Evolutionary conservation across 2,329 filamentous ascomycete genomes (phyloP).

Genomic region (Parastagonospora nodorum): DNA sequence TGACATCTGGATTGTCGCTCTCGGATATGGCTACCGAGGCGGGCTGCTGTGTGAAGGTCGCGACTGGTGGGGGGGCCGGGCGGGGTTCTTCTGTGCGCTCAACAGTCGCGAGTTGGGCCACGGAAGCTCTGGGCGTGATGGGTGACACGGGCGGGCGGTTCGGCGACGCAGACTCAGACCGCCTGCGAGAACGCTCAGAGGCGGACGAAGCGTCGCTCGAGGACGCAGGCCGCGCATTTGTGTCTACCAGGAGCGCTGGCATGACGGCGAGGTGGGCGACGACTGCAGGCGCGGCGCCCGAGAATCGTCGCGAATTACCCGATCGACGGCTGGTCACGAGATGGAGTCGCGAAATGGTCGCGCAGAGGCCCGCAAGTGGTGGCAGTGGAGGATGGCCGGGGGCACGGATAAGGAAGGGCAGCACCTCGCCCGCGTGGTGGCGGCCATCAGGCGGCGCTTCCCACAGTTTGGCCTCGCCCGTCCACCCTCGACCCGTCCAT

Average conservation of each 20-base stretch:
- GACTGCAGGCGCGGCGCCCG: slow-evolving; percentile 22
- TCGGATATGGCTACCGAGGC: slow-evolving; percentile 53
- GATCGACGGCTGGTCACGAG: slow-evolving; percentile 10
- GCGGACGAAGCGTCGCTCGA: slow-evolving; percentile 32
- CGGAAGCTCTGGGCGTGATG: slow-evolving; percentile 45
- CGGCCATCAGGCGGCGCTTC: slow-evolving; percentile 12
- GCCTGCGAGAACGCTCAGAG: slow-evolving; percentile 22
- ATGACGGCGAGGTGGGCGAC: slow-evolving; percentile 37
- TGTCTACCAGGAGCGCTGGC: slow-evolving; percentile 45
- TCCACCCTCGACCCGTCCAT: slow-evolving; percentile 19
- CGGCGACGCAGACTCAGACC: slow-evolving; percentile 40
- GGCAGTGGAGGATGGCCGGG: not conserved
- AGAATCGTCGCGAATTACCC: slow-evolving; percentile 17
- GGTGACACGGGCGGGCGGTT: slow-evolving; percentile 47
- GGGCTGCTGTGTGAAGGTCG: slow-evolving; percentile 50
- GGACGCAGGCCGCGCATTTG: slow-evolving; percentile 28
- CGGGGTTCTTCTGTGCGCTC: slow-evolving; percentile 30
- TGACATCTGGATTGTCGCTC: slow-evolving; percentile 76
- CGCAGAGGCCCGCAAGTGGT: slow-evolving; percentile 8
- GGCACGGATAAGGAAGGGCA: not conserved
- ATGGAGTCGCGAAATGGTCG: slow-evolving; percentile 9
- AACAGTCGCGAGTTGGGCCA: slow-evolving; percentile 41
- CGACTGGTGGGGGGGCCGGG: slow-evolving; percentile 34
- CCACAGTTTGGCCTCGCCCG: slow-evolving; percentile 10
- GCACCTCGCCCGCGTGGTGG: slow-evolving; percentile 5